Conservation (phyloP, 1,139 yeast genomes). For the Zhuliangozyma parablackwelliae region DNA sequence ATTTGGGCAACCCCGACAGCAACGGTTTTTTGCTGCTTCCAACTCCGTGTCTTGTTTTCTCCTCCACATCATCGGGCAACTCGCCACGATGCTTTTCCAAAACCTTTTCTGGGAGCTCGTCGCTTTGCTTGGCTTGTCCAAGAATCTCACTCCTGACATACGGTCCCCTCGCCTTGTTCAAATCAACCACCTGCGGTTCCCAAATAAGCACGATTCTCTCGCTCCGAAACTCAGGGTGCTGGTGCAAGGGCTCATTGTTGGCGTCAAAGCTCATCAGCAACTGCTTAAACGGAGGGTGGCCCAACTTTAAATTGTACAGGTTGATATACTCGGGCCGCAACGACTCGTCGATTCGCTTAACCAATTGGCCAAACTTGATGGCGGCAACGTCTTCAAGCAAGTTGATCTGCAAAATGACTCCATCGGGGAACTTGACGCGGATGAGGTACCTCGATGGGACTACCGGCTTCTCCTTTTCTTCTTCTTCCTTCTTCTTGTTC, state of each 20-base stretch:
- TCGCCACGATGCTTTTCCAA: constrained; percentile 30
- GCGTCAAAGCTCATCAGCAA: constrained; percentile 26
- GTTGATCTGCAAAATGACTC: constrained; percentile 44
- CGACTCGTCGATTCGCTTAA: constrained; percentile 33
- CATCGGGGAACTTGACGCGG: constrained; percentile 53
- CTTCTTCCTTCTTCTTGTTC: constrained; percentile 9
- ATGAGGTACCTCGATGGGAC: constrained; percentile 30
- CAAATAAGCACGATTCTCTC: constrained; percentile 34
- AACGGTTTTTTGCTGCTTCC: background rate
- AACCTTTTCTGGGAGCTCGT: constrained; percentile 39
- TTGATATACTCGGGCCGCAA: constrained; percentile 33
- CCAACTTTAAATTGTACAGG: constrained; percentile 29
- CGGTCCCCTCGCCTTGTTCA: constrained; percentile 16
- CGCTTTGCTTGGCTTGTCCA: constrained; percentile 16
- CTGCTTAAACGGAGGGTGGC: constrained; percentile 42
- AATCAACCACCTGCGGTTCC: constrained; percentile 18
- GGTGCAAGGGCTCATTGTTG: constrained; percentile 29
- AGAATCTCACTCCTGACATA: constrained; percentile 17
- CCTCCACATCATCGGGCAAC: constrained; percentile 16
- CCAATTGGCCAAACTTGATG: constrained; percentile 39
- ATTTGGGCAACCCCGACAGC: constrained; percentile 9
- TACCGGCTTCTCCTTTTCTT: no score
- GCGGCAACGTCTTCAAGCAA: constrained; percentile 27
- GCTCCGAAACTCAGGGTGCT: constrained; percentile 29
- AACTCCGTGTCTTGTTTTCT: constrained; percentile 3